Percentiles rank a stretch among this genome's conserved stretches.
These are phyloP conservation scores for Colletotrichum destructivum DNA, from an alignment of 2,329 filamentous ascomycete genomes.

Conservation along the genomic window DNA sequence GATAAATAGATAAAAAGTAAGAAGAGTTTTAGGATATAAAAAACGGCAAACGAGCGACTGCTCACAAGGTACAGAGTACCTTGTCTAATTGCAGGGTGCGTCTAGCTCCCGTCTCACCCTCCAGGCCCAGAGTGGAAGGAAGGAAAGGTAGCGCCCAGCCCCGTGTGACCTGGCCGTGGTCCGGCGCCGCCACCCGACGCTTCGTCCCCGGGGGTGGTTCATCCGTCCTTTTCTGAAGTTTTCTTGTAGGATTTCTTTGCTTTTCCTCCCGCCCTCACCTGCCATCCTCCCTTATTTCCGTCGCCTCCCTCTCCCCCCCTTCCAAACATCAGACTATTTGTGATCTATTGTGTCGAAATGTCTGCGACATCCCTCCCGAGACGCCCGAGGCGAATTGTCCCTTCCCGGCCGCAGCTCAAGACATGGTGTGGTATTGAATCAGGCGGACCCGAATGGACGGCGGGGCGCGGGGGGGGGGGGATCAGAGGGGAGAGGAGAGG, in stretches of 20 bases:
- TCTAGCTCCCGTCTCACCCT: neutral
- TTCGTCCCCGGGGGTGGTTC: neutral
- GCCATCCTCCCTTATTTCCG: no score
- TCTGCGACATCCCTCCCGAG: conserved; percentile 10
- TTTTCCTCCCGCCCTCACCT: no score
- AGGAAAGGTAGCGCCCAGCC: neutral
- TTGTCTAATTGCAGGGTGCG: neutral
- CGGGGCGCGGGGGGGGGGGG: no score
- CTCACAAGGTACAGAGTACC: no score
- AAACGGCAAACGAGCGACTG: neutral
- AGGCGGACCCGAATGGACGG: no score
- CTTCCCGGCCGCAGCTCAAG: neutral
- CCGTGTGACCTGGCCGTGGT: neutral
- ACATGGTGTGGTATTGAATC: neutral
- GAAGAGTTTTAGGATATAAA: no score
- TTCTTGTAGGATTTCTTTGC: no score
- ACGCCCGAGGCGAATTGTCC: neutral
- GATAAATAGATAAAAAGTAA: neutral
- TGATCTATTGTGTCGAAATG: neutral
- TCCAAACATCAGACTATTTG: neutral
- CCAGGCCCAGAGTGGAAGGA: neutral
- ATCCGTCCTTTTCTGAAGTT: neutral
- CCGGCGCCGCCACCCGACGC: conserved; percentile 13
- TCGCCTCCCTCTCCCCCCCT: neutral
- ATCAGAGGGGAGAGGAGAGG: neutral